Evolutionary conservation across 441 rosid genomes (phyloP), one percentile per base, ranked within the genome.

Genomic region (Aleurites moluccanus): DNA sequence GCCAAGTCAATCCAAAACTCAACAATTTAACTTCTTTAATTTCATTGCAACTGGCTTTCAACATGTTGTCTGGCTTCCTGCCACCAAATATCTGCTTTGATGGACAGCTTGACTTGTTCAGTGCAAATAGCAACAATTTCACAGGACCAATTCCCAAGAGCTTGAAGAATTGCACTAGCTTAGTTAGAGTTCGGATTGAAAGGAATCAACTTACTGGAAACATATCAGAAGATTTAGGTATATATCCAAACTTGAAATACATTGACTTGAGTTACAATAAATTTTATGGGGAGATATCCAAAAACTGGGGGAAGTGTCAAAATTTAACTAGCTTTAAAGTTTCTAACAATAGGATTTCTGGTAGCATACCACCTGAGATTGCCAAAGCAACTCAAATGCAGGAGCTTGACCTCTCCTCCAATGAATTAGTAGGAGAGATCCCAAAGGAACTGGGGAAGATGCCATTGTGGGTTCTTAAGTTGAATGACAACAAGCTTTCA

Each of bases 191-290:
- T 11, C 30, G 64, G 49, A 30, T 70, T 35, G 20, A 56, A 35
- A 5, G 64, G 14, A 70, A 70, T 23, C 50, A 56, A 55, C 57
- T 70, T 25, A 21, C 83, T 1, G 90, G 88, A 50, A 50, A 47
- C 67, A 59, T 86, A 59, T 83, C 90, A 6, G 64, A 10, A 0
- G 85, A 82, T 66, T 82, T 86, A 25, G 89, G 89, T 38, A 76
- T 82, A 64, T 53, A 69, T 55, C 73, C 73, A 3, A 1, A 28
- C 14, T 38, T 52, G 18, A 23, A 28, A 2, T 69, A 38, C 25
- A 69, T 69, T n/a, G 40, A 50, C 15, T 45, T 69, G 9, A 69
- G 62, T 55, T 8, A 10, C 45, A 69, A 69, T 35, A 28, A 69
- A 10, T 69, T 69, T n/a, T 28, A 16, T 52, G 73, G 73, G 21